These are phyloP conservation scores for Trebouxia sp. DNA, from an alignment of 139 green algal species.

Conservation along the genomic window DNA sequence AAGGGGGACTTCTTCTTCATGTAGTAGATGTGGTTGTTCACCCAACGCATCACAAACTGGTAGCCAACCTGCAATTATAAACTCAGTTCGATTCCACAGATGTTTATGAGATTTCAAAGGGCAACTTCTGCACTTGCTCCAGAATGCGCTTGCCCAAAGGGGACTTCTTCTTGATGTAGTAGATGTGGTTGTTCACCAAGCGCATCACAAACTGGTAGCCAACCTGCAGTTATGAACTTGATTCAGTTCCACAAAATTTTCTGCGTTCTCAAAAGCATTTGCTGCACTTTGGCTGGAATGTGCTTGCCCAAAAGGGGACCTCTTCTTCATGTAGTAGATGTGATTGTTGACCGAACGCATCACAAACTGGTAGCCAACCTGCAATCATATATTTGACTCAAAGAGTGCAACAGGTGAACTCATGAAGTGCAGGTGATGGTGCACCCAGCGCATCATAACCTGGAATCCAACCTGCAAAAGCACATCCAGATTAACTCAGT, in stretches of 20 bases:
- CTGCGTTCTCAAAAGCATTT: slow-evolving; percentile 37
- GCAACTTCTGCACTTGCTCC: slow-evolving; percentile 26
- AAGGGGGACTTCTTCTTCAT: slow-evolving; percentile 24
- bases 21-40: slow-evolving; percentile 35
- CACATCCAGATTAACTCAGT: too few relatives aligned
- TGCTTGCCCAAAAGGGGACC: slow-evolving; percentile 12
- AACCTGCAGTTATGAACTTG: background rate
- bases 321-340: slow-evolving; percentile 33
- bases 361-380: slow-evolving; percentile 35
- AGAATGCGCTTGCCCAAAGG: slow-evolving; percentile 26
- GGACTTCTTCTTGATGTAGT: slow-evolving; percentile 27
- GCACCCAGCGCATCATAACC: slow-evolving; percentile 31
- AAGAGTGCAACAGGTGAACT: background rate
- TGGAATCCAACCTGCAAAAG: slow-evolving; percentile 31
- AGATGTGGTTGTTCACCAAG: slow-evolving; percentile 32
- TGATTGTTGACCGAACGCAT: slow-evolving; percentile 29
- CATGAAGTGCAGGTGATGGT: slow-evolving; percentile 34
- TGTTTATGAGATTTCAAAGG: slow-evolving; percentile 31
- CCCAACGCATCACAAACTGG: slow-evolving; percentile 35
- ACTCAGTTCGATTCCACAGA: too few relatives aligned
- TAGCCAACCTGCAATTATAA: too few relatives aligned
- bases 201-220: slow-evolving; percentile 37
- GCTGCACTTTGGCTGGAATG: slow-evolving; percentile 10
- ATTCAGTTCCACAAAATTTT: slow-evolving; percentile 22
- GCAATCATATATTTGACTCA: background rate